phyloP scores from a whole-genome alignment of 2,329 filamentous ascomycete genomes.

The Calonectria pauciramosa region DNA sequence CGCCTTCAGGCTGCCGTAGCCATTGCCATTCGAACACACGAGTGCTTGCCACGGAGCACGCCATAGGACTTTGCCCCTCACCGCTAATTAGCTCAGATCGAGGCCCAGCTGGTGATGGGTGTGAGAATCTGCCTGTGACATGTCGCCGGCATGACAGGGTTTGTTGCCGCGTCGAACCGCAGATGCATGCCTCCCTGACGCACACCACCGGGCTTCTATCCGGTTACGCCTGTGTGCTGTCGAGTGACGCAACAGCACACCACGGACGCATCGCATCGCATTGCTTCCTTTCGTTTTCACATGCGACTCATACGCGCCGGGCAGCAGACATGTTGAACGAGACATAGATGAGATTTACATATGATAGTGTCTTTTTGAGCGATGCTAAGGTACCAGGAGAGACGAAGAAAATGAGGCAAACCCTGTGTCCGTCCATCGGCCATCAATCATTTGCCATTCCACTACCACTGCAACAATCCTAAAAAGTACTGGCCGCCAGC shows the following conservation, averaged over 20 bases:
- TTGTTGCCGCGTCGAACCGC: slow-evolving; percentile 17
- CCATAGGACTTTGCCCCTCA: slow-evolving; percentile 18
- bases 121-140: slow-evolving; percentile 13
- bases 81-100: slow-evolving; percentile 34
- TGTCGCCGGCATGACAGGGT: slow-evolving; percentile 21
- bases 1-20: background rate
- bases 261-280: background rate
- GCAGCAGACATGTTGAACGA: slow-evolving; percentile 11
- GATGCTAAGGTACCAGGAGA: slow-evolving; percentile 40
- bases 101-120: slow-evolving; percentile 30
- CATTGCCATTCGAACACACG: slow-evolving; percentile 2
- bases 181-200: slow-evolving; percentile 22
- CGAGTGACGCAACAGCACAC: slow-evolving; percentile 13
- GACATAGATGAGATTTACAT: slow-evolving; percentile 36
- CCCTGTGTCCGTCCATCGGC: slow-evolving; percentile 32
- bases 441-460: slow-evolving; percentile 28
- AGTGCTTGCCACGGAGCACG: slow-evolving; percentile 14
- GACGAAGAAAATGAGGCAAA: slow-evolving; percentile 36
- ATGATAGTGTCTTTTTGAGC: slow-evolving; percentile 40
- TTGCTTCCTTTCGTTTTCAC: slow-evolving; percentile 16
- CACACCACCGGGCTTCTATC: slow-evolving; percentile 37
- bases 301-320: slow-evolving; percentile 14
- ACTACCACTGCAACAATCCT: slow-evolving; percentile 41
- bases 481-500: slow-evolving; percentile 95
- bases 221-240: background rate